Evolutionary conservation across 352 stramenopile species (phyloP).

Genomic region (Phytopythium chamaehyphon): DNA sequence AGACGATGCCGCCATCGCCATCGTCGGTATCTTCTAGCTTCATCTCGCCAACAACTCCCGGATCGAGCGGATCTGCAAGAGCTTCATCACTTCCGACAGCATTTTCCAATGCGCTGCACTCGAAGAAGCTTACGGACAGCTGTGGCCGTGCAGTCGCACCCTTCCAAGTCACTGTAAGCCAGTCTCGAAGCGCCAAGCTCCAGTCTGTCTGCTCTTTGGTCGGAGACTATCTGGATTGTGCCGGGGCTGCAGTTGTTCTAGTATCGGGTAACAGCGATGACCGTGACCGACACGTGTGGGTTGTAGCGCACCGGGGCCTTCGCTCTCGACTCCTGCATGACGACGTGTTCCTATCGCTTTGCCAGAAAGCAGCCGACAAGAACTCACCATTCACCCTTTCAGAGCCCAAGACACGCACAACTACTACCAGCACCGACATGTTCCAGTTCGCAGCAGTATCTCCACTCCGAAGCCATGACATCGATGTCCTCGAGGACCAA

Average conservation of each 20-base stretch:
- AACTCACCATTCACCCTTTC: slow-evolving; percentile 48
- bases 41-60: no score
- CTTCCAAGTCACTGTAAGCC: slow-evolving; percentile 50
- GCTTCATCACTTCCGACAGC: no score
- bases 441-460: slow-evolving; percentile 67
- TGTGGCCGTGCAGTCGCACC: not conserved
- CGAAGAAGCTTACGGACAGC: not conserved
- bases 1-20: slow-evolving; percentile 29
- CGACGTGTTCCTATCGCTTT: slow-evolving; percentile 55
- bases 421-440: slow-evolving; percentile 8
- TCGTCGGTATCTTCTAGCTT: slow-evolving; percentile 13
- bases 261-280: slow-evolving; percentile 9
- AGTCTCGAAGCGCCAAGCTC: slow-evolving; percentile 68
- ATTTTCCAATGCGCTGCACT: slow-evolving; percentile 6
- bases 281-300: slow-evolving; percentile 54
- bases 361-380: slow-evolving; percentile 32
- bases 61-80: no score
- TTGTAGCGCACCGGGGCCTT: slow-evolving; percentile 59
- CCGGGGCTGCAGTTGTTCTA: slow-evolving; percentile 59
- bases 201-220: slow-evolving; percentile 66
- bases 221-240: slow-evolving; percentile 68
- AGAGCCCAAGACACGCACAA: slow-evolving; percentile 16
- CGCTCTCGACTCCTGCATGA: slow-evolving; percentile 45
- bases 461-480: slow-evolving; percentile 30
- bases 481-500: not conserved